Evolutionary conservation across 129 eudicot genomes (phyloP), one percentile per base, ranked within the genome.

Genomic region (Centella asiatica): DNA sequence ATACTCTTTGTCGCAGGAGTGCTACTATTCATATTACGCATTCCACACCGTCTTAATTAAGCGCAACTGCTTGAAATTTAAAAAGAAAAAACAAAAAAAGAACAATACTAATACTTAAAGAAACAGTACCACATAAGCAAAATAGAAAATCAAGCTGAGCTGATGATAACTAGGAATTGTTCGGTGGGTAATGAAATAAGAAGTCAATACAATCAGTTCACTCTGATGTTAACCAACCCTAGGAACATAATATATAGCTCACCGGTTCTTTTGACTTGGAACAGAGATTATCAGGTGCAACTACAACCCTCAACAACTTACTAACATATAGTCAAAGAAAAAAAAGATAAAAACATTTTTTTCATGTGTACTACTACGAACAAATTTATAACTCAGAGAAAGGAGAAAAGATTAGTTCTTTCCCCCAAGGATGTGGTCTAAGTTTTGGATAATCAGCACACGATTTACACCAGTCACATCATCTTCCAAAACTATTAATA

Each of bases 211-310:
- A 11, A 15, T 14, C 47, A n/a, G n/a, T n/a, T n/a, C n/a, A n/a
- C n/a, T n/a, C n/a, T 42, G 5, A 42, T 42, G 47, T 15, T 14
- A 11, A 42, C 47, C 47, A 2, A 42, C 12, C 18, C n/a, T 42
- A 42, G 47, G 19, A 42, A 4, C 47, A 42, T 42, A 42, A 11
- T 11, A 42, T 46, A 44, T 56, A 31, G 61, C 61, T 56, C 61
- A 31, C 29, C 61, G 31, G 14, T 6, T 31, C 15, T 12, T 34
- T 34, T 58, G 63, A 34, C 46, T 33, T 8, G 45, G 26, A 11
- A 32, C 26, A 1, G 22, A 14, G 24, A 19, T 19, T 1, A 34
- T 20, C 5, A 58, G 42, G 14, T 56, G 31, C 61, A 56, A 56
- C n/a, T n/a, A 28, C 31, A 18, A 31, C 40, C 7, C 40, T 31